Evolutionary conservation across 2,329 filamentous ascomycete species (phyloP), one percentile per base, ranked within the genome.

Genomic region (Fusarium camptoceras): DNA sequence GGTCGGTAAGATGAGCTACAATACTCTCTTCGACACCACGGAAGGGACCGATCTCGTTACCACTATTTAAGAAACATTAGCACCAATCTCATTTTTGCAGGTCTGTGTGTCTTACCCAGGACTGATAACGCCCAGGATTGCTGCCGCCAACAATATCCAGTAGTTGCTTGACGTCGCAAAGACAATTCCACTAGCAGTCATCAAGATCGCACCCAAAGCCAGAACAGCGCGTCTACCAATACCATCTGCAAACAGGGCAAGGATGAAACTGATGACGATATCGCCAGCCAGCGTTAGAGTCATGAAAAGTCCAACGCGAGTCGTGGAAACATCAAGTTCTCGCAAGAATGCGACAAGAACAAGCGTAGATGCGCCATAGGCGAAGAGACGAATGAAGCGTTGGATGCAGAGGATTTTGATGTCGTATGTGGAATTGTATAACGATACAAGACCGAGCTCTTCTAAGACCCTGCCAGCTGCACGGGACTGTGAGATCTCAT

Each of bases 1-100:
- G 70, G 1, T 78, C 74, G 0, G 85, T 88, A 6, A 90, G 79
- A 43, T 89, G 87, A 0, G 88, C 87, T 3, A 90, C 78, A 8
- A 86, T 84, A 18, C 85, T 88, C 77, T 90, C 88, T 73, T 90
- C 88, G 28, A 90, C 83, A 41, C 88, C 88, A 41, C 86, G 82
- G 64, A 91, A 90, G 0, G 88, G 88, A 0, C 88, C 88, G 55
- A 90, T 89, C 73, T 91, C 88, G 59, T 88, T 89, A 10, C 88
- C 88, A 73, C 87, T 87, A n/a, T 44, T 3, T 10, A 16, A 58
- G 5, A 30, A 16, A 10, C 12, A 3, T 59, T 7, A 66, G 39
- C 25, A 55, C 8, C 2, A 3, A 31, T 27, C 2, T 6, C 0
- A 5, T 4, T 5, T 10, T 8, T 1, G 0, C 1, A 7, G 3